phyloP scores from a whole-genome alignment of 163 green algal genomes.

The Coccomyxa subellipsoidea region DNA sequence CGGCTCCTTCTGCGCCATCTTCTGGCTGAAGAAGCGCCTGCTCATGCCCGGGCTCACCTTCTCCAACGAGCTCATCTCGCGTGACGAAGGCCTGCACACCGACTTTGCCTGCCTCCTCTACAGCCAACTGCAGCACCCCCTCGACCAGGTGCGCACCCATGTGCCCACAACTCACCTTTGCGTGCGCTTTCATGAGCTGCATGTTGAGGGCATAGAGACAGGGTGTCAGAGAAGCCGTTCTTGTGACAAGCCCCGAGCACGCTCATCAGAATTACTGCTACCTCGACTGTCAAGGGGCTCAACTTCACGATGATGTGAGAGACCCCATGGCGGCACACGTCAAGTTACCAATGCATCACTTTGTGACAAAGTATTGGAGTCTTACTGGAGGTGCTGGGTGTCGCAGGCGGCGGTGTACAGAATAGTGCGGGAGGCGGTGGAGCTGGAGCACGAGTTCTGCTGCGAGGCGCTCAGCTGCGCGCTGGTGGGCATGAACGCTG shows the following conservation, averaged over 20 bases:
- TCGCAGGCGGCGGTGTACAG: slow-evolving; percentile 32
- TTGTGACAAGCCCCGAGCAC: too few relatives aligned
- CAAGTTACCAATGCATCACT: too few relatives aligned
- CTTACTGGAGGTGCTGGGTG: too few relatives aligned
- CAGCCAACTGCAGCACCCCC: slow-evolving; percentile 15
- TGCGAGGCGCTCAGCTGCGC: slow-evolving; percentile 67
- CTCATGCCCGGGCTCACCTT: slow-evolving; percentile 86
- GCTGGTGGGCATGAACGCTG: slow-evolving; percentile 91
- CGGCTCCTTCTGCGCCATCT: slow-evolving; percentile 92
- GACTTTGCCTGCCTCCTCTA: slow-evolving; percentile 67
- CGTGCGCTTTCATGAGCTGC: not conserved
- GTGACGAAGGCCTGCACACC: slow-evolving; percentile 93
- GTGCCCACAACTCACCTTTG: not conserved
- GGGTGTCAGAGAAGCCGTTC: too few relatives aligned
- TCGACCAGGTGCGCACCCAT: slow-evolving; percentile 8
- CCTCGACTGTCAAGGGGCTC: too few relatives aligned
- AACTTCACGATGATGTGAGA: too few relatives aligned
- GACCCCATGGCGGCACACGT: too few relatives aligned
- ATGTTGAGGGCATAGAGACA: not conserved
- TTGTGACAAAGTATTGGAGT: too few relatives aligned
- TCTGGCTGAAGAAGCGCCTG: slow-evolving; percentile 93
- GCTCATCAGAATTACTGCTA: too few relatives aligned
- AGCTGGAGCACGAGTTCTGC: slow-evolving; percentile 83
- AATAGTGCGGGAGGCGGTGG: slow-evolving; percentile 79
- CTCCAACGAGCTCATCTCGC: slow-evolving; percentile 94